Conservation (phyloP, 2,329 filamentous ascomycete genomes). For the Claviceps sorghi region DNA sequence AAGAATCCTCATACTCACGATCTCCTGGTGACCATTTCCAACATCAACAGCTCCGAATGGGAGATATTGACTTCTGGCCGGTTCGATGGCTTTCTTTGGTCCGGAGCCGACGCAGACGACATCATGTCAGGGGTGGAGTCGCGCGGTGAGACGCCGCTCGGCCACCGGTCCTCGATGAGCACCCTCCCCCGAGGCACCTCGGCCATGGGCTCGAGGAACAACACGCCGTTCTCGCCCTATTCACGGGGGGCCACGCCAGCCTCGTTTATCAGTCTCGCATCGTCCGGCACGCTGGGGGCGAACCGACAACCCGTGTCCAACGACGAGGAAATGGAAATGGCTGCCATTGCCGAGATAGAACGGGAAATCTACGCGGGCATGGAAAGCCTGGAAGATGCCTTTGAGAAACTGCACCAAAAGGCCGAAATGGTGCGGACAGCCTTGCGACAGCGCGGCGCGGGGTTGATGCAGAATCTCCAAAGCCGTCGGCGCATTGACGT, state of each 20-base stretch:
- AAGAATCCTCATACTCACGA: conserved; percentile 72
- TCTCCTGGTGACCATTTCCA: conserved; percentile 70
- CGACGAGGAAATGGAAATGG: conserved; percentile 88
- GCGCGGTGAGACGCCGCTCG: conserved; percentile 39
- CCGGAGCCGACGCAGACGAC: conserved; percentile 59
- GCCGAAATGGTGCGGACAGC: conserved; percentile 68
- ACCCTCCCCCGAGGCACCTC: conserved; percentile 25
- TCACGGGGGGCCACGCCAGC: conserved; percentile 43
- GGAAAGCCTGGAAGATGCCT: conserved; percentile 87
- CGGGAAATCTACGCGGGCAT: conserved; percentile 86
- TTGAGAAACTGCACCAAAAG: conserved; percentile 75
- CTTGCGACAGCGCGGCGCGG: conserved; percentile 69
- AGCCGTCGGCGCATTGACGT: conserved; percentile 43
- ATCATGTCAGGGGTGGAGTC: conserved; percentile 30
- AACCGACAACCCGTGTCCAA: conserved; percentile 55
- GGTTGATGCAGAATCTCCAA: conserved; percentile 51
- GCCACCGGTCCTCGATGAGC: conserved; percentile 20
- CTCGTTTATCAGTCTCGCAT: conserved; percentile 44
- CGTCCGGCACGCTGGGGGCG: conserved; percentile 26
- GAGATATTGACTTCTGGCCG: conserved; percentile 86
- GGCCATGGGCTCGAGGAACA: conserved; percentile 28
- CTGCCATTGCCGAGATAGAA: conserved; percentile 78
- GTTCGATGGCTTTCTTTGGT: conserved; percentile 93
- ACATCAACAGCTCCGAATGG: conserved; percentile 89
- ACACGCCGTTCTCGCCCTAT: conserved; percentile 34